phyloP scores from a whole-genome alignment of 1,139 yeast genomes.

The Taphrina sp. region DNA sequence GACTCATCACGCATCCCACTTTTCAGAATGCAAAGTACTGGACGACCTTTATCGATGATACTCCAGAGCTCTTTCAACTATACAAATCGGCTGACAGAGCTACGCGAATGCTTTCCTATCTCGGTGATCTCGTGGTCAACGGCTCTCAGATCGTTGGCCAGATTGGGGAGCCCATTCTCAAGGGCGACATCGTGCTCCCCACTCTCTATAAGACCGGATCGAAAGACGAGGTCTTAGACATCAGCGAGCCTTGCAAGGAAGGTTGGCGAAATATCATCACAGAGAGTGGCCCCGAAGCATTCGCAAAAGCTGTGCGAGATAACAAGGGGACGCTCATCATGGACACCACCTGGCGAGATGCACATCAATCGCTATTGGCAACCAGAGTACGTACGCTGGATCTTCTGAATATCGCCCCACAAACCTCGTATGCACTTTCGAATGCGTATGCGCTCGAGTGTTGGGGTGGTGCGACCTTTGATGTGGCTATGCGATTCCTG shows the following conservation, averaged over 20 bases:
- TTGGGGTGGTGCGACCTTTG: constrained; percentile 99
- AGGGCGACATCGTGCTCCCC: constrained; percentile 73
- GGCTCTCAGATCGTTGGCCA: constrained; percentile 96
- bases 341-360: constrained; percentile 99
- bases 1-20: constrained; percentile 88
- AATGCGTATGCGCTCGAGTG: constrained; percentile 96
- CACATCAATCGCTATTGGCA: constrained; percentile 97
- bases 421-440: constrained; percentile 84
- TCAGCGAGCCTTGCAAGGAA: constrained; percentile 56
- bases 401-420: constrained; percentile 83
- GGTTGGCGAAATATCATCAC: constrained; percentile 93
- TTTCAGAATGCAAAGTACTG: constrained; percentile 87
- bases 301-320: constrained; percentile 80
- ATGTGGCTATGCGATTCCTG: constrained; percentile 95
- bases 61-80: constrained; percentile 94
- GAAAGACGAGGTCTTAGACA: constrained; percentile 56
- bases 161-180: constrained; percentile 81
- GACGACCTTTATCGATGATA: constrained; percentile 98
- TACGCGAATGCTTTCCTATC: constrained; percentile 79
- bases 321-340: constrained; percentile 85
- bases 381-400: constrained; percentile 96
- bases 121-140: constrained; percentile 90
- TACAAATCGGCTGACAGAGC: constrained; percentile 95
- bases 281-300: constrained; percentile 80
- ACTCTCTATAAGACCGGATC: constrained; percentile 60